These are phyloP conservation scores for Hyaloraphidium curvatum DNA, from an alignment of 192 early-diverging fungal species.

Conservation along the genomic window DNA sequence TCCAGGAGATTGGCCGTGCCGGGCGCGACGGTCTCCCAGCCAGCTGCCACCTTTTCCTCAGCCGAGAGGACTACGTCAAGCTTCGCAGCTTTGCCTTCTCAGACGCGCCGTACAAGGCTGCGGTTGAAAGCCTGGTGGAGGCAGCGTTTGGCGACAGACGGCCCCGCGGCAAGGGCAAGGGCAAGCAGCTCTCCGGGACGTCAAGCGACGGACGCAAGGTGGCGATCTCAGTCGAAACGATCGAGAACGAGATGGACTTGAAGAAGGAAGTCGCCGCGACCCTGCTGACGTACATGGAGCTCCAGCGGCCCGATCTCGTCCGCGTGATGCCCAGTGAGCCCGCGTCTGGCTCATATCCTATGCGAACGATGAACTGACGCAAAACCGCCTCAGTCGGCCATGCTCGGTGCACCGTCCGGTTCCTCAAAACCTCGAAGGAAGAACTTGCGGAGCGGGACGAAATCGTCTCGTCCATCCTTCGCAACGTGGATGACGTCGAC, in stretches of 20 bases:
- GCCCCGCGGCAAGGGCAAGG: background rate
- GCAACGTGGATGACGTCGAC: background rate
- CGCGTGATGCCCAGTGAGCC: background rate
- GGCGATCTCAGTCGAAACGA: background rate
- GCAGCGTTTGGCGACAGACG: background rate
- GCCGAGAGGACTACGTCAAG: constrained; percentile 19
- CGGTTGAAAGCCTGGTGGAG: background rate
- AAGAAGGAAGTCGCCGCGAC: constrained; percentile 1
- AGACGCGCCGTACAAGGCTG: constrained; percentile 13
- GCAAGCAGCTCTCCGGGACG: background rate
- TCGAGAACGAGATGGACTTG: background rate
- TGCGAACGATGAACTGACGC: background rate
- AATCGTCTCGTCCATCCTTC: background rate
- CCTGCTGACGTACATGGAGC: background rate
- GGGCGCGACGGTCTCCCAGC: constrained; percentile 37
- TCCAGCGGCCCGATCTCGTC: background rate
- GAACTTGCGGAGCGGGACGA: background rate
- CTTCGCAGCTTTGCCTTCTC: constrained; percentile 23
- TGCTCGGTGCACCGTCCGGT: background rate
- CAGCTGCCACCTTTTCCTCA: constrained; percentile 28
- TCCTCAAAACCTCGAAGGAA: background rate
- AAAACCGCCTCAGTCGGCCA: background rate
- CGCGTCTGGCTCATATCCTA: background rate
- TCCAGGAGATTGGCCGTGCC: constrained; percentile 54
- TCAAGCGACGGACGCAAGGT: background rate